phyloP scores from a whole-genome alignment of 495 filamentous ascomycete species.

The Venustampulla echinocandica region DNA sequence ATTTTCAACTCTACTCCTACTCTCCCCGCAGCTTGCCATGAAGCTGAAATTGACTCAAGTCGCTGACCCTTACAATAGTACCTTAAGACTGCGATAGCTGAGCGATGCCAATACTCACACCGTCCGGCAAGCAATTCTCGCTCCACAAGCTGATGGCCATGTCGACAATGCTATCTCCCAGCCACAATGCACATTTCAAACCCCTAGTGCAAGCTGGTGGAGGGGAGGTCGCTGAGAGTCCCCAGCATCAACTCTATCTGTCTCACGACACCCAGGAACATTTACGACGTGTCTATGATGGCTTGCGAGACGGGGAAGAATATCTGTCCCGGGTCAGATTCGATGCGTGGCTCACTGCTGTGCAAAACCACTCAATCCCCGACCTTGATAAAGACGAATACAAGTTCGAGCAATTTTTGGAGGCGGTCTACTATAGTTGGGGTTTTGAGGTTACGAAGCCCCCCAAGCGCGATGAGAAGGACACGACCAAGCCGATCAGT shows the following conservation, averaged over 20 bases:
- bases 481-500: conserved; percentile 48
- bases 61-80: conserved; percentile 4
- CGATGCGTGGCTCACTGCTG: conserved; percentile 14
- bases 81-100: conserved; percentile 3
- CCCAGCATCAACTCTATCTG: conserved; percentile 17
- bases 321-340: conserved; percentile 10
- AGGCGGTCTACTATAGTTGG: conserved; percentile 12
- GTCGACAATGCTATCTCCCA: conserved; percentile 24
- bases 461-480: conserved; percentile 10
- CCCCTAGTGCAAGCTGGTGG: conserved; percentile 17
- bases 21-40: too few relatives aligned
- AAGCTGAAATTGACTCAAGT: neutral
- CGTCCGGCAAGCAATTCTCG: conserved; percentile 18
- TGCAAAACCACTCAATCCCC: conserved; percentile 12
- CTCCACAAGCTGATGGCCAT: conserved; percentile 21
- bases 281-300: conserved; percentile 17
- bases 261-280: conserved; percentile 20
- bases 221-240: conserved; percentile 11
- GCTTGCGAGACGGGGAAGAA: conserved; percentile 7
- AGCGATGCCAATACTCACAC: conserved; percentile 18
- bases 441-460: conserved; percentile 13
- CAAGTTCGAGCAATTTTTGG: conserved; percentile 22
- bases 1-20: too few relatives aligned
- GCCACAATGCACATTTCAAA: conserved; percentile 5
- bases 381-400: conserved; percentile 17